Evolutionary conservation across 495 filamentous ascomycete genomes (phyloP), one percentile per base, ranked within the genome.

Genomic region (Articulospora tetracladia): DNA sequence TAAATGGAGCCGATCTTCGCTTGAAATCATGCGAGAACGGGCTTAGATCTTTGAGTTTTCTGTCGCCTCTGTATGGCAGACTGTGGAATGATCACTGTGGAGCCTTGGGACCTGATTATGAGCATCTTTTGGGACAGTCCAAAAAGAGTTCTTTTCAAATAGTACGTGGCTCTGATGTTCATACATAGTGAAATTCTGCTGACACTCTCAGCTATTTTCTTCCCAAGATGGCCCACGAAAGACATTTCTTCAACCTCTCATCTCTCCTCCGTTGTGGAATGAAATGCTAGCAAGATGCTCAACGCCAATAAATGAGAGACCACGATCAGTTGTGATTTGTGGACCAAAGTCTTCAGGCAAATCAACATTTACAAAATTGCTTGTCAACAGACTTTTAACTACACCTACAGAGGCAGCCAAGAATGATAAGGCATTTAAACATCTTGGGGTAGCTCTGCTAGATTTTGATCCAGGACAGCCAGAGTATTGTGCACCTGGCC

Each of bases 401-500:
- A 87, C 84, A 22, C 73, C 69, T 27, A 64, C 70, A 4, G 72
- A 73, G 4, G 69, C 44, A n/a, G 22, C 51, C 70, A 13, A 24
- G 1, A 62, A 46, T 62, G 57, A 17, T 57, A 22, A 53, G 69
- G 62, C 30, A 58, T 59, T 24, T 55, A 49, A 36, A 12, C 55
- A 52, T 4, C 53, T 46, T 28, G 23, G 66, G 7, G 81, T 90
- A 10, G 82, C 80, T 50, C 80, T 91, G 46, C 79, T 97, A 7
- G 92, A 97, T 66, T 73, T 96, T 4, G 92, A 97, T 65, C 88
- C 91, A 1, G 89, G 87, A 1, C 90, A 93, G 69, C 90, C 92
- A 15, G 91, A 96, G 67, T 94, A 87, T 64, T 85, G 84, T 0
- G 80, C 89, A 0, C 87, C 89, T 50, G 91, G 92, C 8, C 84